phyloP scores from a whole-genome alignment of 2,329 filamentous ascomycete genomes.

The Epichloe bromicola region DNA sequence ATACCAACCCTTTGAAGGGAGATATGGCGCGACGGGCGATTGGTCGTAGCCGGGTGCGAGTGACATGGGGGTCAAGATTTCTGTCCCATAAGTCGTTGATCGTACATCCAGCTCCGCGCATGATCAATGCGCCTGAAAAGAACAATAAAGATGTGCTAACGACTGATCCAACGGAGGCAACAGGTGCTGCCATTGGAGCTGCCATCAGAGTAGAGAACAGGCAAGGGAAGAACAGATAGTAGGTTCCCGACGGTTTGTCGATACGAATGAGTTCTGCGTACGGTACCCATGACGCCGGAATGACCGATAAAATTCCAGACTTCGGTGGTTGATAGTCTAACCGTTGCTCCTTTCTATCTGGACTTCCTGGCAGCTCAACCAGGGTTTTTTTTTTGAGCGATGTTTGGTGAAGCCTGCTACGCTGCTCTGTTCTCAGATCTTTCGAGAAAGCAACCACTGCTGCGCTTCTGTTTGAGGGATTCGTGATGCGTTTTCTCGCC shows the following conservation, averaged over 20 bases:
- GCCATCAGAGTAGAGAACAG: constrained; percentile 74
- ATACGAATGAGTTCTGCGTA: constrained; percentile 73
- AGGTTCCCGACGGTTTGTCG: constrained; percentile 69
- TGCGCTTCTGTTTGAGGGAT: background rate
- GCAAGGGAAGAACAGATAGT: constrained; percentile 78
- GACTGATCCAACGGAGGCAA: constrained; percentile 46
- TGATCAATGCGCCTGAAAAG: constrained; percentile 63
- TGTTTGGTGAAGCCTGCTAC: background rate
- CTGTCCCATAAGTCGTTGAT: constrained; percentile 89
- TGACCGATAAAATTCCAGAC: constrained; percentile 53
- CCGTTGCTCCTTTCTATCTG: constrained; percentile 1
- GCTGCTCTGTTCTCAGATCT: background rate
- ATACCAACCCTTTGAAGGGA: constrained; percentile 57
- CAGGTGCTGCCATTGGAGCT: constrained; percentile 52
- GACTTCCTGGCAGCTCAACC: background rate
- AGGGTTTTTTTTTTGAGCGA: background rate
- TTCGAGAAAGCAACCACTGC: background rate
- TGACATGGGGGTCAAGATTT: constrained; percentile 70
- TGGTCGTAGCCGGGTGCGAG: constrained; percentile 62
- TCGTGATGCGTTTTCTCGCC: background rate
- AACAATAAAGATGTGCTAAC: constrained; percentile 56
- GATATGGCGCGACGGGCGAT: constrained; percentile 69
- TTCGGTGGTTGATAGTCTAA: constrained; percentile 53
- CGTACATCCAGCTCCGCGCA: constrained; percentile 78
- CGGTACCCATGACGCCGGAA: constrained; percentile 60